These are phyloP conservation scores for Penicillium frequentans DNA, from an alignment of 2,329 filamentous ascomycete species.

Conservation along the genomic window DNA sequence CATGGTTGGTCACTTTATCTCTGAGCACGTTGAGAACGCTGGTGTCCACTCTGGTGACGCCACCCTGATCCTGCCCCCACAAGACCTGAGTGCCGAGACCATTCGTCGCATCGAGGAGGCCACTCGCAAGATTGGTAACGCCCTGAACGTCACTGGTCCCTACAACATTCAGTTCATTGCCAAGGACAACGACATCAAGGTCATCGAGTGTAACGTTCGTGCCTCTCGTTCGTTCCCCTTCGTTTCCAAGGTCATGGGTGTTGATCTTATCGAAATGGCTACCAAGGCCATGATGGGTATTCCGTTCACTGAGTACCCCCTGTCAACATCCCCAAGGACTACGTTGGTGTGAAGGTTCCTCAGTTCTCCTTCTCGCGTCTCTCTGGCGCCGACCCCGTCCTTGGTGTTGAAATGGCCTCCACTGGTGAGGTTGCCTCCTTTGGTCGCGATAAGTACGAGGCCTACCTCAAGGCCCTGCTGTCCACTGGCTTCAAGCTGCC, in stretches of 20 bases:
- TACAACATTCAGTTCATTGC: slow-evolving; percentile 99
- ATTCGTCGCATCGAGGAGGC: slow-evolving; percentile 91
- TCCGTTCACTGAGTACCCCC: slow-evolving; percentile 81
- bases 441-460: slow-evolving; percentile 92
- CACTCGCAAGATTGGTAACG: slow-evolving; percentile 89
- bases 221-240: slow-evolving; percentile 97
- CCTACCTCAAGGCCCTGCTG: slow-evolving; percentile 92
- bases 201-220: slow-evolving; percentile 98
- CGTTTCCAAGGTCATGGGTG: slow-evolving; percentile 97
- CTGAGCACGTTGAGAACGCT: slow-evolving; percentile 97
- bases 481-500: slow-evolving; percentile 96
- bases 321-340: slow-evolving; percentile 71
- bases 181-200: slow-evolving; percentile 99
- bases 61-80: slow-evolving; percentile 89
- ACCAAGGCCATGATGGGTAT: slow-evolving; percentile 93
- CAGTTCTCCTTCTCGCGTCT: slow-evolving; percentile 99
- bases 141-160: slow-evolving; percentile 91
- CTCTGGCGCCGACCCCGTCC: slow-evolving; percentile 90
- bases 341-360: slow-evolving; percentile 95
- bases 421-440: slow-evolving; percentile 98
- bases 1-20: slow-evolving; percentile 94
- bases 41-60: slow-evolving; percentile 98
- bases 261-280: slow-evolving; percentile 97
- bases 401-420: slow-evolving; percentile 98
- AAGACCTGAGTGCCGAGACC: slow-evolving; percentile 86